Evolutionary conservation across 2,329 filamentous ascomycete genomes (phyloP).

Genomic region (Diaporthe ampelina): DNA sequence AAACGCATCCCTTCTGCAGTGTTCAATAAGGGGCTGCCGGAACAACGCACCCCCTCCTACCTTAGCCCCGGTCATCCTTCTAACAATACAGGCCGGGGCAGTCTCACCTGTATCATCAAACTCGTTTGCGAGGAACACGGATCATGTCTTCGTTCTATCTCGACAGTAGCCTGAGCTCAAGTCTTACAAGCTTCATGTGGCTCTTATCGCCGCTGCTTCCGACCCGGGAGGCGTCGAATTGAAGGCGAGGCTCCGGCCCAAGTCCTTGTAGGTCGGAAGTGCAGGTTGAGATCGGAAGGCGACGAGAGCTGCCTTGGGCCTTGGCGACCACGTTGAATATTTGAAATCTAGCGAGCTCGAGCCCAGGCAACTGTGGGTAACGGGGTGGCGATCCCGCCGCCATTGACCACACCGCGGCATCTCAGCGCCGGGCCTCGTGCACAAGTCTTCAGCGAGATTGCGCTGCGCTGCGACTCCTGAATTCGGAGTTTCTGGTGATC

Average conservation of each 20-base stretch:
- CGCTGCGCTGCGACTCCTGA: background rate
- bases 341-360: slow-evolving; percentile 30
- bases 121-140: background rate
- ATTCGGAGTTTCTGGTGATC: background rate
- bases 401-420: slow-evolving; percentile 15
- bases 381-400: slow-evolving; percentile 26
- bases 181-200: background rate
- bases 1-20: slow-evolving; percentile 9
- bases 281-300: slow-evolving; percentile 7
- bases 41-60: background rate
- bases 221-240: background rate
- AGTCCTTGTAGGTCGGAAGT: background rate
- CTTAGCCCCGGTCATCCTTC: slow-evolving; percentile 16
- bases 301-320: slow-evolving; percentile 18
- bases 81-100: slow-evolving; percentile 7
- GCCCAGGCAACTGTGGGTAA: slow-evolving; percentile 29
- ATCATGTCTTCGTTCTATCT: background rate
- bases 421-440: slow-evolving; percentile 3
- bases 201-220: background rate
- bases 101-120: slow-evolving; percentile 2
- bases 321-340: slow-evolving; percentile 20
- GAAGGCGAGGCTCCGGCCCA: background rate
- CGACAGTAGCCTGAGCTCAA: background rate
- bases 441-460: background rate
- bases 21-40: slow-evolving; percentile 17